Conservation (phyloP, 768 basidiomycete genomes). For the Lactifluus piperatus region DNA sequence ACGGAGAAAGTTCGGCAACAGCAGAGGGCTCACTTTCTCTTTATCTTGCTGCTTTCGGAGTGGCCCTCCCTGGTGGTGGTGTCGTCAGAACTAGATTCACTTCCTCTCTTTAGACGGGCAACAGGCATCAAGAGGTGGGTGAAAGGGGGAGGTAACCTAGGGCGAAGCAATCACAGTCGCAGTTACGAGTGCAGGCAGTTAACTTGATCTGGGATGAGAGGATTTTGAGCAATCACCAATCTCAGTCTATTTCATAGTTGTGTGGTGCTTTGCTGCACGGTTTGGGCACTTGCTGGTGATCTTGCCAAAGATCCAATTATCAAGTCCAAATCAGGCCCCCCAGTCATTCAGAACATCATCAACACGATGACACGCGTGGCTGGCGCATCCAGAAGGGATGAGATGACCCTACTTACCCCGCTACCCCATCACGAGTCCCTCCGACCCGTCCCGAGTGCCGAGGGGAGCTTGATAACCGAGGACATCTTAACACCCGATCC, state of each 20-base stretch:
- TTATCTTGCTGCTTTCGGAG: slow-evolving; percentile 65
- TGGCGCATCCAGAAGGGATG: slow-evolving; percentile 4
- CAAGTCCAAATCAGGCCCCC: slow-evolving; percentile 22
- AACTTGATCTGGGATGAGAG: not conserved
- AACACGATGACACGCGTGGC: slow-evolving; percentile 11
- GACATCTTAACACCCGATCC: not conserved
- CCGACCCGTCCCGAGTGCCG: slow-evolving; percentile 12
- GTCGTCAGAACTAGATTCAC: slow-evolving; percentile 55
- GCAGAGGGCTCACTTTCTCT: slow-evolving; percentile 59
- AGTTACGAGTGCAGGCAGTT: slow-evolving; percentile 13
- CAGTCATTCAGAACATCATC: slow-evolving; percentile 9
- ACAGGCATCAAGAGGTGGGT: slow-evolving; percentile 43
- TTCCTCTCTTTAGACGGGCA: slow-evolving; percentile 59
- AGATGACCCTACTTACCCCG: slow-evolving; percentile 1
- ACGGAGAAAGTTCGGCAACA: slow-evolving; percentile 53
- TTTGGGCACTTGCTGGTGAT: slow-evolving; percentile 9
- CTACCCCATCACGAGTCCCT: slow-evolving; percentile 7
- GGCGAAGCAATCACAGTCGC: slow-evolving; percentile 20
- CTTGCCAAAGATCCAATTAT: slow-evolving; percentile 20
- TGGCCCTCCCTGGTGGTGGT: slow-evolving; percentile 37
- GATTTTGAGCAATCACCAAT: slow-evolving; percentile 18
- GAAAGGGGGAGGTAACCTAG: slow-evolving; percentile 26
- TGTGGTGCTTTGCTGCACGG: slow-evolving; percentile 21
- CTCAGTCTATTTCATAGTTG: slow-evolving; percentile 19
- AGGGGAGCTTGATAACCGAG: not conserved